phyloP scores from a whole-genome alignment of 2,329 filamentous ascomycete species.

The Penicillium sp. region DNA sequence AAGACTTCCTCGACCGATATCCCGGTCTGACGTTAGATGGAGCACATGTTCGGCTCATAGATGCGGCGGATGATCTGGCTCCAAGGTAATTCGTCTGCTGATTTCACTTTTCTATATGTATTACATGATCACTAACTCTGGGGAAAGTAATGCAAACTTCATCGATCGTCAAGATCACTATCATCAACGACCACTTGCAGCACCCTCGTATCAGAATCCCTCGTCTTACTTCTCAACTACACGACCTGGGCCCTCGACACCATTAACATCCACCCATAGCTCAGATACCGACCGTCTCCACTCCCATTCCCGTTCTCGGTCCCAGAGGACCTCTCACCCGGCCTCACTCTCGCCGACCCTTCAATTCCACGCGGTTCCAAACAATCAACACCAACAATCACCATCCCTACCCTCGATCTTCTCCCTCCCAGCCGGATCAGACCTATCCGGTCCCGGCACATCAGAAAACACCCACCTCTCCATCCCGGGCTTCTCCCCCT shows the following conservation, averaged over 20 bases:
- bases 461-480: slow-evolving; percentile 20
- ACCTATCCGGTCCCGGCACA: slow-evolving; percentile 1
- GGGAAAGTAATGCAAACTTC: slow-evolving; percentile 5
- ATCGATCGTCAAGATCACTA: slow-evolving; percentile 21
- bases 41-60: slow-evolving; percentile 68
- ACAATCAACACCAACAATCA: slow-evolving; percentile 13
- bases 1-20: slow-evolving; percentile 86
- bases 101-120: neutral
- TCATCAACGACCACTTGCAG: slow-evolving; percentile 18
- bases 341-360: slow-evolving; percentile 13
- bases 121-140: neutral
- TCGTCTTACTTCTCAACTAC: slow-evolving; percentile 15
- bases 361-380: slow-evolving; percentile 12
- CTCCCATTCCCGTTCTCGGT: slow-evolving; percentile 8
- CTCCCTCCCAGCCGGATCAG: slow-evolving; percentile 10
- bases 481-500: slow-evolving; percentile 41
- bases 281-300: slow-evolving; percentile 11
- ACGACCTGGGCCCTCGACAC: slow-evolving; percentile 5
- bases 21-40: slow-evolving; percentile 69
- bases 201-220: slow-evolving; percentile 13
- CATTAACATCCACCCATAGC: slow-evolving; percentile 8
- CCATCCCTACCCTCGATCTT: slow-evolving; percentile 15
- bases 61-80: slow-evolving; percentile 57
- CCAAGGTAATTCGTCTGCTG: slow-evolving; percentile 10
- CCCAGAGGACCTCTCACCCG: slow-evolving; percentile 1